Evolutionary conservation across 805 yeast genomes (phyloP).

Genomic region (Candida takata): DNA sequence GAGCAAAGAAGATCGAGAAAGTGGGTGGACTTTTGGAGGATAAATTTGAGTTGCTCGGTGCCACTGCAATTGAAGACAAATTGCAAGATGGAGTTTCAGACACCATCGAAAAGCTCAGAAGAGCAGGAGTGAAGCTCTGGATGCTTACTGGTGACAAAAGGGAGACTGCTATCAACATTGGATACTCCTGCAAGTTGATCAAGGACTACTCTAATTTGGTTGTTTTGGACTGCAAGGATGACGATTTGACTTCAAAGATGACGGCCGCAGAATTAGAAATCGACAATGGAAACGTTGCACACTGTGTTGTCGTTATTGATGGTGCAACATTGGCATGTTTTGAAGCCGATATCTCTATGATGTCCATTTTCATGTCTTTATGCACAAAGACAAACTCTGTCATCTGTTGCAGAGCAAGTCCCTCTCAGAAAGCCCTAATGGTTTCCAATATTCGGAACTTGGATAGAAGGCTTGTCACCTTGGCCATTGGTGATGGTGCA

Average conservation of each 20-base stretch:
- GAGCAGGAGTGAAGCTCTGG: constrained; percentile 96
- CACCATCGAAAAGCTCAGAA: constrained; percentile 80
- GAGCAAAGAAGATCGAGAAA: constrained; percentile 58
- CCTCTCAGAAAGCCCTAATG: constrained; percentile 91
- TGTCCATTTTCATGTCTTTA: constrained; percentile 74
- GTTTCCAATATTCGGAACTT: constrained; percentile 73
- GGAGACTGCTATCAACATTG: constrained; percentile 96
- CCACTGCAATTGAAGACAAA: constrained; percentile 96
- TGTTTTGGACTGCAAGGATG: constrained; percentile 49
- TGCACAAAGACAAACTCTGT: constrained; percentile 87
- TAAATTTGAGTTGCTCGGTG: constrained; percentile 70
- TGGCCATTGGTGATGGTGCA: constrained; percentile 99
- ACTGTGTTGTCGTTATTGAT: constrained; percentile 89
- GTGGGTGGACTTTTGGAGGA: constrained; percentile 70
- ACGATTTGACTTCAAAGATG: constrained; percentile 59
- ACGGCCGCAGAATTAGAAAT: constrained; percentile 72
- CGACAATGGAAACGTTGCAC: constrained; percentile 73
- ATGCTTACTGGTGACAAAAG: constrained; percentile 98
- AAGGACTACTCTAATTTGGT: constrained; percentile 90
- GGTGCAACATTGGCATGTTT: constrained; percentile 77
- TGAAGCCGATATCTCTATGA: constrained; percentile 64
- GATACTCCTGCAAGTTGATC: constrained; percentile 87
- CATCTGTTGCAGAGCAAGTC: constrained; percentile 93
- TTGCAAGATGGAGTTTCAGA: constrained; percentile 96
- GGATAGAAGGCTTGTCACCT: constrained; percentile 64